Evolutionary conservation across 2,329 filamentous ascomycete genomes (phyloP), one percentile per base, ranked within the genome.

Genomic region (Akanthomyces dipterigenus): DNA sequence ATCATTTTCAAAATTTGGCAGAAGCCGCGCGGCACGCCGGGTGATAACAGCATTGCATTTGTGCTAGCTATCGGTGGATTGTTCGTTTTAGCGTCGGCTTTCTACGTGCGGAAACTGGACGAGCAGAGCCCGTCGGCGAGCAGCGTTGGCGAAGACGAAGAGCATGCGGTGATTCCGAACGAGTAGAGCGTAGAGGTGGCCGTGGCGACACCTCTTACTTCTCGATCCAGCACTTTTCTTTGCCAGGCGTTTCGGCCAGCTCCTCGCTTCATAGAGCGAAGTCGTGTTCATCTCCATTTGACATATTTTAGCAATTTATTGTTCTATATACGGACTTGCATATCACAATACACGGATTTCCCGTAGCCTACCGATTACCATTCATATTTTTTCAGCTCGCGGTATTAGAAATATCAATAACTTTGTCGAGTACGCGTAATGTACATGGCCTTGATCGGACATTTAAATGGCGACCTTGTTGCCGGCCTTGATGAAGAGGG

Each of bases 21-120:
- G 76, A 96, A 96, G 74, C 91, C 91, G 0, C 83, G 93, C 64
- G 93, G 92, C 5, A 84, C 82, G 5, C 88, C 91, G 0, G 93
- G 91, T 38, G 93, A 98, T 75, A 86, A 89, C 65, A 96, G 90
- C 72, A 90, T 97, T 55, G 87, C 88, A 18, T 91, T 93, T 78
- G 91, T 96, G 46, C 77, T 98, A 67, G 85, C 93, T 22, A 87
- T 96, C 60, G 93, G 92, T 1, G 93, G 93, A 2, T 74, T 89
- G 48, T 90, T 89, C 64, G 90, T 92, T 1, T 72, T 97, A 53
- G 77, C 88, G 3, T 90, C 93, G 6, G 91, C 89, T 5, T 90
- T 83, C 67, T 82, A 93, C 70, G 88, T 91, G 12, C 78, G 81
- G 55, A 80, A 81, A 62, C 85, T 95, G 40, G 78, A 82, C 43